Conservation (phyloP, 306 rosid genomes). For the Trifolium pratense region DNA sequence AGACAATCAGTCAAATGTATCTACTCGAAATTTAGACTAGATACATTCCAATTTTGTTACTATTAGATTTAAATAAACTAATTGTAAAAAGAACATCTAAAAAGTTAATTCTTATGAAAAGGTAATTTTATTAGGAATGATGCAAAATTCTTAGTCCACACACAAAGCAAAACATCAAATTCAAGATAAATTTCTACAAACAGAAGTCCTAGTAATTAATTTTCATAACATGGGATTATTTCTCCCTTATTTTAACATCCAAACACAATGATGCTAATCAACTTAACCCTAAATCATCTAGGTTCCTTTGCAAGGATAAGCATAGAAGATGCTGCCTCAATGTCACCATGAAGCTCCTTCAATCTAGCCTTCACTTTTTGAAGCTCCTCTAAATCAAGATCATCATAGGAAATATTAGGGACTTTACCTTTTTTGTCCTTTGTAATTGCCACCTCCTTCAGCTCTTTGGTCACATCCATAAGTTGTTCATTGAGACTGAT, state of each 20-base stretch:
- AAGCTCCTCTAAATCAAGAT: not conserved
- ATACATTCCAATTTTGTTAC: no score
- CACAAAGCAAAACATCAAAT: no score
- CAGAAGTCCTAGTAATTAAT: not conserved
- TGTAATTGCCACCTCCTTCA: not conserved
- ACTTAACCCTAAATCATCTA: not conserved
- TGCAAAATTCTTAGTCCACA: no score
- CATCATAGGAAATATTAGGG: not conserved
- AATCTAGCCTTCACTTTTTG: not conserved
- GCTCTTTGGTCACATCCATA: not conserved
- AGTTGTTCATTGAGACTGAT: not conserved
- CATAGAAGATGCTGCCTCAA: slow-evolving; percentile 2
- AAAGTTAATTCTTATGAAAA: no score
- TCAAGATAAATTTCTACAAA: not conserved
- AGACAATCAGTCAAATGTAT: no score
- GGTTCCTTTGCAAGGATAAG: slow-evolving; percentile 11
- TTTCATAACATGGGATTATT: not conserved
- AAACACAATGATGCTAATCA: not conserved
- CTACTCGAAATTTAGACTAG: no score
- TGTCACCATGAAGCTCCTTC: not conserved
- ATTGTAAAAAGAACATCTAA: no score
- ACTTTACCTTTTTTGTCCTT: not conserved
- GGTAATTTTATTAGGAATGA: no score
- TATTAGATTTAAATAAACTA: no score
- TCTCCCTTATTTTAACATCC: not conserved